Percentiles rank a stretch among this genome's conserved stretches.
phyloP scores from a whole-genome alignment of 2,329 filamentous ascomycete species.

The Phialemoniopsis sp. region DNA sequence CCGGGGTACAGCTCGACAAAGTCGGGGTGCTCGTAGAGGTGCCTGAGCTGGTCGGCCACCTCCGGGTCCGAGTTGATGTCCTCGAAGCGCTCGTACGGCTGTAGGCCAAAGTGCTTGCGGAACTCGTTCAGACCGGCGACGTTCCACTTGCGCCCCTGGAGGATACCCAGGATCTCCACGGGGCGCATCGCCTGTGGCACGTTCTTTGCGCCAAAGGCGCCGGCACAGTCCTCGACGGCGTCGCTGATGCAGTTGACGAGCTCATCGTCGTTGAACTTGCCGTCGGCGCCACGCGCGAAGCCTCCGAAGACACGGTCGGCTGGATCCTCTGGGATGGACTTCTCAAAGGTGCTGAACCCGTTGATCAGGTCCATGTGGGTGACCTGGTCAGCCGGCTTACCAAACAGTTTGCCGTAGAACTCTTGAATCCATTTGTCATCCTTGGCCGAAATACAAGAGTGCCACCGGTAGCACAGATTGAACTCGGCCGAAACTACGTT shows the following conservation, averaged over 20 bases:
- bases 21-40: conserved; percentile 74
- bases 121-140: conserved; percentile 80
- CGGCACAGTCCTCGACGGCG: conserved; percentile 73
- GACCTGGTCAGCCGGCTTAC: conserved; percentile 53
- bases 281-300: conserved; percentile 60
- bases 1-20: conserved; percentile 79
- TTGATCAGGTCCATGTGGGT: conserved; percentile 56
- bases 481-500: conserved; percentile 87
- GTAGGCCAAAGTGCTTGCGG: conserved; percentile 74
- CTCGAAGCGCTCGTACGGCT: conserved; percentile 72
- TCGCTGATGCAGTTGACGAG: conserved; percentile 66
- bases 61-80: conserved; percentile 77
- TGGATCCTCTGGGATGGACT: conserved; percentile 60
- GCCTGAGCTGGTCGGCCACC: conserved; percentile 60
- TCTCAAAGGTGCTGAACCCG: conserved; percentile 61
- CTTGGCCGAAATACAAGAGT: conserved; percentile 69
- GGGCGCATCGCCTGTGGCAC: conserved; percentile 70
- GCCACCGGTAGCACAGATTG: conserved; percentile 85
- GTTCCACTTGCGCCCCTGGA: conserved; percentile 74
- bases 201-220: conserved; percentile 69
- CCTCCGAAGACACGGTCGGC: conserved; percentile 63
- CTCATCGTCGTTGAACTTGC: conserved; percentile 71
- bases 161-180: conserved; percentile 76
- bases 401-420: conserved; percentile 60
- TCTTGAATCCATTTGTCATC: conserved; percentile 80